Conservation (phyloP, 129 eudicot genomes). For the Pittosporum tobira region DNA sequence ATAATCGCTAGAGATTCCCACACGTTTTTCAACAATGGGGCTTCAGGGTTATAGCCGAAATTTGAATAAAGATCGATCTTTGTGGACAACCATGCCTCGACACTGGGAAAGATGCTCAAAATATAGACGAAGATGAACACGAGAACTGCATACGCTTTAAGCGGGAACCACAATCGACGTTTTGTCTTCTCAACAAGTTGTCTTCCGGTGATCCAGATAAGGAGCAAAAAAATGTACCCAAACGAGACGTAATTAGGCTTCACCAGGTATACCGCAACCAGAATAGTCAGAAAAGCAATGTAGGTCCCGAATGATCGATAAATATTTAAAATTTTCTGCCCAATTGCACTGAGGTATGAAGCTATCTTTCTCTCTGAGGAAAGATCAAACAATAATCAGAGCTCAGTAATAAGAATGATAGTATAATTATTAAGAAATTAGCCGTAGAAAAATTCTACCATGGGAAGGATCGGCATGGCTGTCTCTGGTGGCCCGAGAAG, state of each 20-base stretch:
- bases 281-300: constrained; percentile 79
- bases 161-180: constrained; percentile 86
- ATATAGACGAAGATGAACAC: constrained; percentile 68
- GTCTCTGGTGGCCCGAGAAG: constrained; percentile 37
- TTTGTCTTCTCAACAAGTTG: constrained; percentile 84
- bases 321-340: constrained; percentile 59
- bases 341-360: constrained; percentile 76
- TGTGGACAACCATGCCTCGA: constrained; percentile 56
- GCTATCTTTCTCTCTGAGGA: constrained; percentile 90
- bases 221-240: constrained; percentile 86
- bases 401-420: constrained; percentile 8
- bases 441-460: constrained; percentile 35
- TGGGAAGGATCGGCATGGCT: constrained; percentile 46
- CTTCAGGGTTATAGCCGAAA: constrained; percentile 67
- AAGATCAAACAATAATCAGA: constrained; percentile 12
- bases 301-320: constrained; percentile 90
- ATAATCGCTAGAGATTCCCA: constrained; percentile 87
- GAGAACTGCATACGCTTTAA: constrained; percentile 65
- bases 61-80: constrained; percentile 49
- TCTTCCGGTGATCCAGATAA: constrained; percentile 90
- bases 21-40: constrained; percentile 60
- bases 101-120: constrained; percentile 69
- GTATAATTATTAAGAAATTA: background rate
- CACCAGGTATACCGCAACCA: constrained; percentile 72
- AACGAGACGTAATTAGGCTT: constrained; percentile 76